Conservation (phyloP, 257 asterid species). For the Penstemon barbatus region DNA sequence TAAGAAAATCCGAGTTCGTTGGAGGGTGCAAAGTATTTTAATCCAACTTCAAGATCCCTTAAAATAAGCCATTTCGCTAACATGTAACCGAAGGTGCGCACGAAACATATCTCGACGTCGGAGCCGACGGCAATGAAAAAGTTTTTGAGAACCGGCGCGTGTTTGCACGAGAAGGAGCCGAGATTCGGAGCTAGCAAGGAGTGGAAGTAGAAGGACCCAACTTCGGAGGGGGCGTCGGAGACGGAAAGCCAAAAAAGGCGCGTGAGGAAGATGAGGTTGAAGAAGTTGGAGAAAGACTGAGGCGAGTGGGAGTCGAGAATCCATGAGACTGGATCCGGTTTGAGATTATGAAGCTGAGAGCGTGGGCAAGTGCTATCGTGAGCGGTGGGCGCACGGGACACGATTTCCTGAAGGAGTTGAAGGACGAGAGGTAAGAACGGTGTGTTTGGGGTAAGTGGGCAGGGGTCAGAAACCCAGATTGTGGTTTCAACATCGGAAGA, state of each 20-base stretch:
- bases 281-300: constrained; percentile 79
- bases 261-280: constrained; percentile 62
- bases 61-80: constrained; percentile 67
- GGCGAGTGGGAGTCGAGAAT: constrained; percentile 73
- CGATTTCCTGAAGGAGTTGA: constrained; percentile 74
- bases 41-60: constrained; percentile 52
- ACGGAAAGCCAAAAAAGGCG: constrained; percentile 77
- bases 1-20: constrained; percentile 58
- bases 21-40: constrained; percentile 40
- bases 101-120: constrained; percentile 76
- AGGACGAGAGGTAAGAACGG: constrained; percentile 74
- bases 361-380: constrained; percentile 70
- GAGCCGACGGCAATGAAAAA: constrained; percentile 70
- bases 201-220: constrained; percentile 68
- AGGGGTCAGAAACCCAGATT: constrained; percentile 69
- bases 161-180: constrained; percentile 49
- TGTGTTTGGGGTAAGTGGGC: constrained; percentile 49
- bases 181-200: constrained; percentile 62
- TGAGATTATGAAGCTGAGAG: constrained; percentile 58
- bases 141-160: constrained; percentile 60
- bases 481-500: constrained; percentile 30
- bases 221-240: constrained; percentile 63
- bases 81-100: constrained; percentile 82
- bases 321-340: constrained; percentile 72
- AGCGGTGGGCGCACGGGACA: constrained; percentile 63